Evolutionary conservation across 2,329 filamentous ascomycete species (phyloP), one percentile per base, ranked within the genome.

Genomic region (Alternaria postmessia): DNA sequence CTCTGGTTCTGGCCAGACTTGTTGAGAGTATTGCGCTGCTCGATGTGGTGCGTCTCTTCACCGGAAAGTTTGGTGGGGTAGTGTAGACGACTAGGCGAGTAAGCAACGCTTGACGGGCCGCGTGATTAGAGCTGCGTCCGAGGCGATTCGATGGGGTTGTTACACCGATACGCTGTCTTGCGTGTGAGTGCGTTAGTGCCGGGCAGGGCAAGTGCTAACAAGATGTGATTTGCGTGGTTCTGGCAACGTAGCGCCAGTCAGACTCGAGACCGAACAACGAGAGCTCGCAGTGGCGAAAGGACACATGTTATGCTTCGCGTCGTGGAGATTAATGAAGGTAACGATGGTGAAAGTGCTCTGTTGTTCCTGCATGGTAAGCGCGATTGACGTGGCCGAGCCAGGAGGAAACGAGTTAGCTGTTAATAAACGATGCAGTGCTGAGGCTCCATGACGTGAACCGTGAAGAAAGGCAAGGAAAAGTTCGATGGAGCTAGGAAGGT

Each of bases 361-460:
- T 63, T 76, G 75, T 77, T 76, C 75, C 74, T 76, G 75, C 75
- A 75, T 75, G 68, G 65, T 53, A 64, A 64, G 60, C 63, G 66
- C 63, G 57, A 67, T 66, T 75, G 75, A 77, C 74, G 75, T 77
- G 75, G 73, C 74, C 70, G 67, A 65, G 59, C 61, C 60, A 64
- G 54, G 48, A 34, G 51, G 30, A 63, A 64, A 69, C 41, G 30
- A 58, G 66, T 42, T 64, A 65, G 67, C 49, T 62, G 54, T 51
- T 57, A 55, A 51, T 39, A 42, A 63, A 30, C 41, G 38, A 49
- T 39, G 55, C 58, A 43, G 51, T 47, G 51, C 20, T 57, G 62
- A 57, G 62, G 61, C 68, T 62, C 60, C 59, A 61, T 60, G 62
- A 64, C 59, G 63, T 67, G 58, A 54, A 54, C 49, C 56, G 57